Conservation (phyloP, 2,329 filamentous ascomycete genomes). For the Kalmusia sp. region DNA sequence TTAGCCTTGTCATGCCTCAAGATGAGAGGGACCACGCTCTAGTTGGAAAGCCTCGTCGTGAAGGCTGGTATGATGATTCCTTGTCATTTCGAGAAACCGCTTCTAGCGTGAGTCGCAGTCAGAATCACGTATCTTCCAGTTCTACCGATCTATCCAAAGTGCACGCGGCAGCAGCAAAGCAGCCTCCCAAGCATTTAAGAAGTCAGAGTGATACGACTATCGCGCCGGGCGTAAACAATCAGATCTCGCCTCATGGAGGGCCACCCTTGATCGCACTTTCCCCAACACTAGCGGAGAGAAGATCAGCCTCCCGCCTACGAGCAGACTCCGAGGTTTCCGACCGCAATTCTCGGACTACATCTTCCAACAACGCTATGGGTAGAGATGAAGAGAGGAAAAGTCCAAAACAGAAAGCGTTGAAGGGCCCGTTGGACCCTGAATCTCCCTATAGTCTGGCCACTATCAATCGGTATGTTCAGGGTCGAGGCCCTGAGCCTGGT, state of each 20-base stretch:
- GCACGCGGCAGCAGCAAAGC: too few species aligned
- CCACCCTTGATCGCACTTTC: background rate
- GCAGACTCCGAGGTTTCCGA: background rate
- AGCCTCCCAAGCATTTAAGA: too few species aligned
- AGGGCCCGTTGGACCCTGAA: background rate
- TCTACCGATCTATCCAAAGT: too few species aligned
- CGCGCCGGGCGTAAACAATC: too few species aligned
- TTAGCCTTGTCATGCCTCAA: conserved; percentile 6
- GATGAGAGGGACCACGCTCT: conserved; percentile 5
- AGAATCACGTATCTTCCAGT: too few species aligned
- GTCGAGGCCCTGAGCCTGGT: conserved; percentile 3
- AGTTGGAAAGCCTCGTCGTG: background rate
- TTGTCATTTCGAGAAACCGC: too few species aligned
- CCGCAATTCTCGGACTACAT: background rate
- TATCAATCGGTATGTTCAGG: conserved; percentile 2
- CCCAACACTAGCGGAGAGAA: background rate
- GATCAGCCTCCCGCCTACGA: background rate
- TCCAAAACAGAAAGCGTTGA: too few species aligned
- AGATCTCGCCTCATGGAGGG: background rate
- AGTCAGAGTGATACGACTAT: too few species aligned
- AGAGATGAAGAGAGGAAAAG: background rate
- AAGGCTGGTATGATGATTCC: background rate
- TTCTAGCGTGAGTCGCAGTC: too few species aligned
- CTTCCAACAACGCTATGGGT: background rate
- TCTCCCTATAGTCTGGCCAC: conserved; percentile 6